Evolutionary conservation across 2,329 filamentous ascomycete genomes (phyloP).

Genomic region (Aspergillus novoparasiticus): DNA sequence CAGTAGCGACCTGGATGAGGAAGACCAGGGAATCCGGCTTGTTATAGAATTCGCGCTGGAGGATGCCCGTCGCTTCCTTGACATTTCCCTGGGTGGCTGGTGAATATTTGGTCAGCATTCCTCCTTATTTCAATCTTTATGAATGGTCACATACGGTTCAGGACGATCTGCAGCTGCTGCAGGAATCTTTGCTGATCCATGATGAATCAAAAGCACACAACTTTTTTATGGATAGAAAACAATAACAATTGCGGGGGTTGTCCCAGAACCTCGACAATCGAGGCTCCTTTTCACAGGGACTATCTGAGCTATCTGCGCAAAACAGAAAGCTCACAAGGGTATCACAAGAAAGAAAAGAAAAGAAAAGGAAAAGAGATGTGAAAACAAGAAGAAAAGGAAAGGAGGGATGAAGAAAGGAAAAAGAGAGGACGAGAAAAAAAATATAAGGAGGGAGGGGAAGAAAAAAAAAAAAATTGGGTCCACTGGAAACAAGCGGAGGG

Average conservation of each 20-base stretch:
- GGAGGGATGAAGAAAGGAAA: slow-evolving; percentile 17
- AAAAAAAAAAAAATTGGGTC: not conserved
- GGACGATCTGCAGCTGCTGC: slow-evolving; percentile 80
- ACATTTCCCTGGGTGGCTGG: slow-evolving; percentile 84
- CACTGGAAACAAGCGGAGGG: not conserved
- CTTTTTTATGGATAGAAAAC: slow-evolving; percentile 6
- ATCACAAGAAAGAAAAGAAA: slow-evolving; percentile 29
- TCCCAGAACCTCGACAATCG: slow-evolving; percentile 22
- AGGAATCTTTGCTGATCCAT: slow-evolving; percentile 87
- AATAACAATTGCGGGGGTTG: slow-evolving; percentile 14
- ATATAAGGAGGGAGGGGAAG: slow-evolving; percentile 11
- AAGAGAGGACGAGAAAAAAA: slow-evolving; percentile 8
- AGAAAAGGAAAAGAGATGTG: slow-evolving; percentile 26
- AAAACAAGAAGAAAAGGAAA: slow-evolving; percentile 23
- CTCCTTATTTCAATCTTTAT: not conserved
- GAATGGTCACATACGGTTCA: slow-evolving; percentile 71
- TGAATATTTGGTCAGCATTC: slow-evolving; percentile 23
- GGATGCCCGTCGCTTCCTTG: slow-evolving; percentile 84
- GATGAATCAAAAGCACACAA: slow-evolving; percentile 25
- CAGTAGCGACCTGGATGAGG: slow-evolving; percentile 85
- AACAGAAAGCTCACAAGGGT: slow-evolving; percentile 37
- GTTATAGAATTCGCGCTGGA: slow-evolving; percentile 92
- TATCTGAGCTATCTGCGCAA: slow-evolving; percentile 32
- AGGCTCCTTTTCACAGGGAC: slow-evolving; percentile 20
- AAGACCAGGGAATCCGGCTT: slow-evolving; percentile 80